These are phyloP conservation scores for Arthrobotrys entomopaga DNA, from an alignment of 2,329 filamentous ascomycete genomes.

Conservation along the genomic window DNA sequence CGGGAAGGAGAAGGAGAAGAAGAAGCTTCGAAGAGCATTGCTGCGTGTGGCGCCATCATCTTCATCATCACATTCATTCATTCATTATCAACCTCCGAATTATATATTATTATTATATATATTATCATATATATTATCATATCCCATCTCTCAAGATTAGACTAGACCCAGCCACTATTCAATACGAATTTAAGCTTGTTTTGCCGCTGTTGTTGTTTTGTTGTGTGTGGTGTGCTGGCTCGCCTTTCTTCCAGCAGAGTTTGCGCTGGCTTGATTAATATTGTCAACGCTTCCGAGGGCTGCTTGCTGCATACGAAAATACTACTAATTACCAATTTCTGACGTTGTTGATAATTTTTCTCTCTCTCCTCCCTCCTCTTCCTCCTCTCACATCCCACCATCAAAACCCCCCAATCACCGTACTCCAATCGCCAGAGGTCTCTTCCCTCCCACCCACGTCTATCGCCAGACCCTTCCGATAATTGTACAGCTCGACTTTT, in stretches of 20 bases:
- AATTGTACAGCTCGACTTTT: conserved; percentile 32
- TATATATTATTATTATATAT: too few species aligned
- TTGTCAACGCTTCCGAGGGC: neutral
- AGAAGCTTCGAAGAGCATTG: conserved; percentile 37
- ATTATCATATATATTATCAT: neutral
- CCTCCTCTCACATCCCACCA: conserved; percentile 16
- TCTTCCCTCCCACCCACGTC: conserved; percentile 7
- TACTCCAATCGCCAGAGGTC: conserved; percentile 44
- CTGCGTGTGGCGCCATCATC: conserved; percentile 41
- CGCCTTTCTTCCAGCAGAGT: neutral
- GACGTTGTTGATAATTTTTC: conserved; percentile 51
- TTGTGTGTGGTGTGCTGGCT: conserved; percentile 26
- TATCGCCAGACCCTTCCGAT: conserved; percentile 31
- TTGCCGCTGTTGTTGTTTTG: neutral
- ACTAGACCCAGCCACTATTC: neutral
- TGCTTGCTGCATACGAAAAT: neutral
- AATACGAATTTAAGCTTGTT: neutral
- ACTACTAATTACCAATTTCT: conserved; percentile 32
- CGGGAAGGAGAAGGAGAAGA: conserved; percentile 1
- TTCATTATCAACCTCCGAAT: too few species aligned
- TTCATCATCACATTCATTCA: neutral
- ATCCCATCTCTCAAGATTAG: neutral
- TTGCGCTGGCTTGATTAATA: neutral
- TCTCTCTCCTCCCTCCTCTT: conserved; percentile 5
- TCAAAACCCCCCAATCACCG: conserved; percentile 8